Conservation (phyloP, 2,329 filamentous ascomycete genomes). For the Fusarium pseudoanthophilum region DNA sequence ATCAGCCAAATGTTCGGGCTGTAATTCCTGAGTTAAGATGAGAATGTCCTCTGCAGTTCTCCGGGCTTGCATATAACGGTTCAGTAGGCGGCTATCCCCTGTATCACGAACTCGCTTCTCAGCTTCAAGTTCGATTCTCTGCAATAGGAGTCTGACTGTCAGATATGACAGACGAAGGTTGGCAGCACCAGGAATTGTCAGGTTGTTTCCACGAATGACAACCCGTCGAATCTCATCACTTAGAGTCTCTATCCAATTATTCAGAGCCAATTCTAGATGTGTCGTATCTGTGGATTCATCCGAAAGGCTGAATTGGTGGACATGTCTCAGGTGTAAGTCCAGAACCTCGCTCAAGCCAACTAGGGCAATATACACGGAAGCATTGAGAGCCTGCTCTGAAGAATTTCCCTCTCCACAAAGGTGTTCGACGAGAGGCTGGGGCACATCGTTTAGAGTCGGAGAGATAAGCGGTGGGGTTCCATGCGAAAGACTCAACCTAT, state of each 20-base stretch:
- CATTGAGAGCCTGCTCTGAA: constrained; percentile 38
- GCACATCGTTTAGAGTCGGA: constrained; percentile 60
- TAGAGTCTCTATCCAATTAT: constrained; percentile 58
- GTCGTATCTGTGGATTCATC: constrained; percentile 41
- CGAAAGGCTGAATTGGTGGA: constrained; percentile 50
- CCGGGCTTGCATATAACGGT: constrained; percentile 55
- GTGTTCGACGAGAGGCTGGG: constrained; percentile 52
- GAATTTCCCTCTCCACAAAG: constrained; percentile 42
- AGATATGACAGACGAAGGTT: constrained; percentile 64
- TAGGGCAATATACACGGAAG: constrained; percentile 58
- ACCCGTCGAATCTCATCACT: constrained; percentile 51
- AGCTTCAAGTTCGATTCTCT: constrained; percentile 59
- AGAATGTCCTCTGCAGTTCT: constrained; percentile 61
- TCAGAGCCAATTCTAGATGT: constrained; percentile 53
- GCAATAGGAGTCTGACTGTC: constrained; percentile 58
- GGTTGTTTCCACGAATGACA: constrained; percentile 55
- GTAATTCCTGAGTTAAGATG: constrained; percentile 58
- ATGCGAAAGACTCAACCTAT: constrained; percentile 62
- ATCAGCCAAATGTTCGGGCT: constrained; percentile 55
- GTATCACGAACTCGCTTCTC: constrained; percentile 45
- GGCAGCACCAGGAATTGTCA: constrained; percentile 57
- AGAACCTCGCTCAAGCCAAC: constrained; percentile 56
- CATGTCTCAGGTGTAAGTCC: constrained; percentile 46
- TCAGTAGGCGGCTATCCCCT: constrained; percentile 40
- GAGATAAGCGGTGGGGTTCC: constrained; percentile 63